These are phyloP conservation scores for Phytopythium oedochilum DNA, from an alignment of 352 stramenopile species.

Conservation along the genomic window DNA sequence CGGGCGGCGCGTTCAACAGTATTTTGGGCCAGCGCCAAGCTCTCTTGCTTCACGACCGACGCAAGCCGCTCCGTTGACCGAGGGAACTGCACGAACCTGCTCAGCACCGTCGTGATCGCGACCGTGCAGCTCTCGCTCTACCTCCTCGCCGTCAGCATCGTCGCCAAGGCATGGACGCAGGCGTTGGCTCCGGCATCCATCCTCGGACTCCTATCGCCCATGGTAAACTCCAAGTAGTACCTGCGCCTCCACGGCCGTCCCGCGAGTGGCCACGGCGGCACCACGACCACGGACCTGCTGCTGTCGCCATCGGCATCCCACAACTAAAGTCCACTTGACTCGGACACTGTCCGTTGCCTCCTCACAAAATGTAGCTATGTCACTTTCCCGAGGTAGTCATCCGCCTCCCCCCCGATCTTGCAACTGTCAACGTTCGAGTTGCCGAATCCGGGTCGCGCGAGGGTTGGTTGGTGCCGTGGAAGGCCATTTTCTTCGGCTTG, in stretches of 20 bases:
- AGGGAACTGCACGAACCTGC: slow-evolving; percentile 36
- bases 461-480: slow-evolving; percentile 4
- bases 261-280: background rate
- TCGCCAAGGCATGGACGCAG: slow-evolving; percentile 39
- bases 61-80: slow-evolving; percentile 23
- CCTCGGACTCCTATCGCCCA: slow-evolving; percentile 19
- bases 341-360: no score
- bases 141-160: slow-evolving; percentile 39
- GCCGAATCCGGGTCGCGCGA: background rate
- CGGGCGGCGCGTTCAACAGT: slow-evolving; percentile 56
- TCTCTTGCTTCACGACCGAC: slow-evolving; percentile 29
- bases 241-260: background rate
- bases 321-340: no score
- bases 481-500: slow-evolving; percentile 1
- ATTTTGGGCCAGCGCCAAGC: slow-evolving; percentile 31
- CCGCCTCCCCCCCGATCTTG: background rate
- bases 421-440: background rate
- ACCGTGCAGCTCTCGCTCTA: slow-evolving; percentile 38
- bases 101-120: slow-evolving; percentile 35
- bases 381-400: background rate
- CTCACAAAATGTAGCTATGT: background rate
- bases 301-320: no score
- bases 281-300: background rate
- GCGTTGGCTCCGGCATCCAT: slow-evolving; percentile 17
- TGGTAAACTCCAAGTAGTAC: slow-evolving; percentile 29